Evolutionary conservation across 805 yeast genomes (phyloP).

Genomic region (Yarrowia sp.): DNA sequence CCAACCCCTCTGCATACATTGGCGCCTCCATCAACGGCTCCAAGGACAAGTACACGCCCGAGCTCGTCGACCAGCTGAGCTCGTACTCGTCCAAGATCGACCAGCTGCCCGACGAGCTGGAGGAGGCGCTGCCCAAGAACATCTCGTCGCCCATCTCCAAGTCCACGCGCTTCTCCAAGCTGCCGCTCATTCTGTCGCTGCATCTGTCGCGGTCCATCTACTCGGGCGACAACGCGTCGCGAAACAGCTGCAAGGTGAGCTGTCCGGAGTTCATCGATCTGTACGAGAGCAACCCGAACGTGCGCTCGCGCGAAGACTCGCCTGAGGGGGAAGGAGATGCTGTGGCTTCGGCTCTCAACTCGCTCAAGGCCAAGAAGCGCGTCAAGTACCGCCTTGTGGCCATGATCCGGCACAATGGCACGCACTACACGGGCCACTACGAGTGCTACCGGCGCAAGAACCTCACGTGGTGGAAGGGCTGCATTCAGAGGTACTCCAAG

Average conservation of each 20-base stretch:
- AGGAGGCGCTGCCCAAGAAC: conserved; percentile 40
- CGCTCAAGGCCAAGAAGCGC: conserved; percentile 20
- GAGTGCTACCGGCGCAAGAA: conserved; percentile 77
- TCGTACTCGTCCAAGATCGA: conserved; percentile 44
- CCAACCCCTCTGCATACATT: conserved; percentile 24
- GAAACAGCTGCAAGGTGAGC: conserved; percentile 71
- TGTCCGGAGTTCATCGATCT: conserved; percentile 57
- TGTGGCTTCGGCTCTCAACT: not conserved
- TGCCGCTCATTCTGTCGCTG: conserved; percentile 72
- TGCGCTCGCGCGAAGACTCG: conserved; percentile 33
- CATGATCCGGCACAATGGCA: conserved; percentile 80
- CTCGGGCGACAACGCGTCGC: conserved; percentile 60
- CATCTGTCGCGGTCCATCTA: conserved; percentile 85
- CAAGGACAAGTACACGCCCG: conserved; percentile 34
- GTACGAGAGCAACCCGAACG: conserved; percentile 33
- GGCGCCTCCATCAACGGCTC: conserved; percentile 37
- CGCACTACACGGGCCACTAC: conserved; percentile 86
- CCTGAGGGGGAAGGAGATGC: conserved; percentile 39
- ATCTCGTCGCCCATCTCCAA: conserved; percentile 68
- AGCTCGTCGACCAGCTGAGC: conserved; percentile 42
- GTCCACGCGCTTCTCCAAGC: conserved; percentile 55
- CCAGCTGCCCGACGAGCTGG: conserved; percentile 52
- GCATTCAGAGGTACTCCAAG: conserved; percentile 11
- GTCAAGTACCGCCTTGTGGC: conserved; percentile 63
- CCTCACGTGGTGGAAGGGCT: conserved; percentile 33